Evolutionary conservation across 164 flowering plant species (phyloP).

Genomic region (Chloranthus sessilifolius): DNA sequence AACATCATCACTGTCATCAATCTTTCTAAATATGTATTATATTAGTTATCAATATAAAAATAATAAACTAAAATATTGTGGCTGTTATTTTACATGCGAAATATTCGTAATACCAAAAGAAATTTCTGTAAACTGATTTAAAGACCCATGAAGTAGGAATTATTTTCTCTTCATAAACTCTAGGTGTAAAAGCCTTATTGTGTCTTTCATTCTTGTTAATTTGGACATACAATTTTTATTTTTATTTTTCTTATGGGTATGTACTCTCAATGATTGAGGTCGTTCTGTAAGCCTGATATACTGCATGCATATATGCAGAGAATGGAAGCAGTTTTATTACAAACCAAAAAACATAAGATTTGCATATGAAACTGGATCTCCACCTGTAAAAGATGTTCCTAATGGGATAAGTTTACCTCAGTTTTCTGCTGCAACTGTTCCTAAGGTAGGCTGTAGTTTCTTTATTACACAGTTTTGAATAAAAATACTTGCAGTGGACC

Average conservation of each 20-base stretch:
- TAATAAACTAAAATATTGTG: not conserved
- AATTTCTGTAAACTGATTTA: too few relatives aligned
- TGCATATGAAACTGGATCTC: slow-evolving; percentile 27
- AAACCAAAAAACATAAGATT: slow-evolving; percentile 49
- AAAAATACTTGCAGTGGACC: not conserved
- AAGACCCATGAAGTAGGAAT: too few relatives aligned
- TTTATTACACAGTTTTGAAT: not conserved
- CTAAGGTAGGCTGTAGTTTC: slow-evolving; percentile 35
- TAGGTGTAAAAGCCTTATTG: too few relatives aligned
- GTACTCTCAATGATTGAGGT: not conserved
- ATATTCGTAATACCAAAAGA: too few relatives aligned
- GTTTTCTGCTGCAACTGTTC: slow-evolving; percentile 71
- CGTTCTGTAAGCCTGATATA: not conserved
- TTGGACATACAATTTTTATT: not conserved
- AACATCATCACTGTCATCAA: not conserved
- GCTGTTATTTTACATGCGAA: not conserved
- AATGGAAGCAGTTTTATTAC: slow-evolving; percentile 68
- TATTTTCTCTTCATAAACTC: too few relatives aligned
- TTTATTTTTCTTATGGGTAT: not conserved
- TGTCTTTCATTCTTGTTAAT: not conserved
- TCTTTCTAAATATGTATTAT: not conserved
- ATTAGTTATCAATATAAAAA: not conserved
- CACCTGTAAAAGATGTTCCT: slow-evolving; percentile 25
- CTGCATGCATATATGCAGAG: slow-evolving; percentile 28
- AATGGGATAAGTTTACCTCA: slow-evolving; percentile 49